A percentile compares a stretch with the other conserved stretches of the same genome.
These are phyloP conservation scores for Prosopis cineraria DNA, from an alignment of 306 rosid species.

Conservation along the genomic window DNA sequence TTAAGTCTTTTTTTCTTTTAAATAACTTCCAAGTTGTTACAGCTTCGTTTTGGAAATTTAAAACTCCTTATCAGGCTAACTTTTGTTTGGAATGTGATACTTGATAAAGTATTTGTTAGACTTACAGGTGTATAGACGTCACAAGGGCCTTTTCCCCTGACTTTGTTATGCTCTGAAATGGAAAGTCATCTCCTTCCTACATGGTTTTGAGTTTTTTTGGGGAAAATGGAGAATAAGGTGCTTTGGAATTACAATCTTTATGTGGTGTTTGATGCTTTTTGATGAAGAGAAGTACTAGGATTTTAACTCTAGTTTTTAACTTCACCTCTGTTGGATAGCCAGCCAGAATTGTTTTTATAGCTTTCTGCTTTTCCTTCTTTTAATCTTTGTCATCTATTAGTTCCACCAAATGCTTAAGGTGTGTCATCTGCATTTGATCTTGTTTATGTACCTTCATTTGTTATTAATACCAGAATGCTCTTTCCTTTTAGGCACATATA, in stretches of 20 bases:
- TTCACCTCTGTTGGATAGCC: background rate
- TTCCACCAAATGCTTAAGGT: slow-evolving; percentile 16
- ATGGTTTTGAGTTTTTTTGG: background rate
- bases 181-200: background rate
- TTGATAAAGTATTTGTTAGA: background rate
- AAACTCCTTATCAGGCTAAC: background rate
- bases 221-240: background rate
- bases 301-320: background rate
- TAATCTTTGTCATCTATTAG: slow-evolving; percentile 9
- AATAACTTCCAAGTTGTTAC: background rate
- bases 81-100: background rate
- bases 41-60: background rate
- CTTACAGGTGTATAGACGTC: background rate
- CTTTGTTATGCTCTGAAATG: background rate
- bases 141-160: background rate
- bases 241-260: background rate
- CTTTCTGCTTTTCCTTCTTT: background rate
- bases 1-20: background rate
- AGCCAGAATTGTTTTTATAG: background rate
- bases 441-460: slow-evolving; percentile 17
- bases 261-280: background rate
- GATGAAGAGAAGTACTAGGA: background rate
- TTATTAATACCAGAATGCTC: slow-evolving; percentile 36
- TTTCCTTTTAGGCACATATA: slow-evolving; percentile 74
- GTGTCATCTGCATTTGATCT: slow-evolving; percentile 28